A percentile compares a stretch with the other conserved stretches of the same genome.
These are phyloP conservation scores for Lepidium africanum DNA, from an alignment of 345 rosid species.

Conservation along the genomic window DNA sequence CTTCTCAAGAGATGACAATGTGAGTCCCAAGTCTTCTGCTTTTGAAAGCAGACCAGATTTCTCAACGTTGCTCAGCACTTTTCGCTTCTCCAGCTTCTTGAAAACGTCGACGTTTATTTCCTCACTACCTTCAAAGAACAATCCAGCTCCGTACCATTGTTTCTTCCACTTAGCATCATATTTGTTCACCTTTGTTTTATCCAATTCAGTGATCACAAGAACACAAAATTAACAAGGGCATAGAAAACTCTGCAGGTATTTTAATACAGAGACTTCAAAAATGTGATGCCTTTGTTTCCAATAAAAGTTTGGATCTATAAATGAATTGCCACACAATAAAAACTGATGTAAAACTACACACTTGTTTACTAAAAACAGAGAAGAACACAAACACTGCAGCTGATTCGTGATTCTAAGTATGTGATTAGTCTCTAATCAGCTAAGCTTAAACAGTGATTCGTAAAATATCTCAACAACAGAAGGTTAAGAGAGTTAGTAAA, in stretches of 20 bases:
- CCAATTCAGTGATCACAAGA: not conserved
- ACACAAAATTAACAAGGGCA: not conserved
- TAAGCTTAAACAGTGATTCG: not conserved
- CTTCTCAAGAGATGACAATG: constrained; percentile 85
- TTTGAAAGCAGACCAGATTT: constrained; percentile 79
- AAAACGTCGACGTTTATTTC: constrained; percentile 79
- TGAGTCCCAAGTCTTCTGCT: constrained; percentile 68
- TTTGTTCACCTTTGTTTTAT: constrained; percentile 54
- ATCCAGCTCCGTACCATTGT: constrained; percentile 87
- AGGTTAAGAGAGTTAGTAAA: not conserved
- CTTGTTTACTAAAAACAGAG: not conserved
- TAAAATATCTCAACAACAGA: not conserved
- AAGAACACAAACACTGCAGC: not conserved
- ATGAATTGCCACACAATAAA: not conserved
- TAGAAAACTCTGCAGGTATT: not conserved
- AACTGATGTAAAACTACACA: not conserved
- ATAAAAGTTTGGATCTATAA: not conserved
- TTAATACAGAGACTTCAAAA: not conserved
- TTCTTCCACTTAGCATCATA: constrained; percentile 65
- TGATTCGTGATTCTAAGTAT: not conserved
- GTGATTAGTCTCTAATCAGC: not conserved
- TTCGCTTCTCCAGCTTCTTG: constrained; percentile 80
- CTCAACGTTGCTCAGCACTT: constrained; percentile 82
- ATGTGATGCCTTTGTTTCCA: not conserved
- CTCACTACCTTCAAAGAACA: constrained; percentile 83